Evolutionary conservation across 768 basidiomycete genomes (phyloP).

Genomic region (Neoboletus magnificus): DNA sequence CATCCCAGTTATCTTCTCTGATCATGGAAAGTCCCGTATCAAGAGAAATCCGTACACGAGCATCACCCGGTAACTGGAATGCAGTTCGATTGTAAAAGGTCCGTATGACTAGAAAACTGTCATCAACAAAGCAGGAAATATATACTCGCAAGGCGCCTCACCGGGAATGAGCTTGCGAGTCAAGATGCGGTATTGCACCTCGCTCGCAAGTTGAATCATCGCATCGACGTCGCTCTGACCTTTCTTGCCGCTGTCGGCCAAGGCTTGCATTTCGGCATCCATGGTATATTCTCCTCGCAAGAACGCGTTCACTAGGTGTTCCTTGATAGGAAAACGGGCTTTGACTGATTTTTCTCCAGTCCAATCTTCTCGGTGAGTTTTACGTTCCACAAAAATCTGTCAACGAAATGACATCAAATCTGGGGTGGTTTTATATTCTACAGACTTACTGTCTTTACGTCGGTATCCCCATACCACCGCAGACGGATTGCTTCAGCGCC

Average conservation of each 20-base stretch:
- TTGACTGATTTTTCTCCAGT: conserved; percentile 99
- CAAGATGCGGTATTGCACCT: conserved; percentile 89
- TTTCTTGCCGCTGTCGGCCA: conserved; percentile 90
- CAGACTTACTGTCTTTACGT: conserved; percentile 66
- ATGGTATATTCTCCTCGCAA: conserved; percentile 86
- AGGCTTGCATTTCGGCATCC: conserved; percentile 86
- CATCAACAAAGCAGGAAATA: not conserved
- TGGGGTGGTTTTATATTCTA: not conserved
- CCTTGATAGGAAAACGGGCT: conserved; percentile 93
- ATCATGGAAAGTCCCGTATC: conserved; percentile 95
- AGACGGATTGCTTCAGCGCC: conserved; percentile 96
- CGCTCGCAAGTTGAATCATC: conserved; percentile 96
- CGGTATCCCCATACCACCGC: conserved; percentile 93
- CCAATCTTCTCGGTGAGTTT: conserved; percentile 97
- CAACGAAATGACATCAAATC: not conserved
- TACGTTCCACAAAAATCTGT: conserved; percentile 84
- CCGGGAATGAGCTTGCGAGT: conserved; percentile 82
- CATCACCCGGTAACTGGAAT: conserved; percentile 97
- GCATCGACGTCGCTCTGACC: conserved; percentile 83
- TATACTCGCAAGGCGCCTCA: conserved; percentile 31
- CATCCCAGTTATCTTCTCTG: conserved; percentile 97
- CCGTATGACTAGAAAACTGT: conserved; percentile 66
- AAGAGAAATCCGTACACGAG: conserved; percentile 96
- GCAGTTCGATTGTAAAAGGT: conserved; percentile 99
- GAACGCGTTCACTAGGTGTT: conserved; percentile 90